Evolutionary conservation across 2,329 filamentous ascomycete species (phyloP), one percentile per base, ranked within the genome.

Genomic region (Alternaria solani): DNA sequence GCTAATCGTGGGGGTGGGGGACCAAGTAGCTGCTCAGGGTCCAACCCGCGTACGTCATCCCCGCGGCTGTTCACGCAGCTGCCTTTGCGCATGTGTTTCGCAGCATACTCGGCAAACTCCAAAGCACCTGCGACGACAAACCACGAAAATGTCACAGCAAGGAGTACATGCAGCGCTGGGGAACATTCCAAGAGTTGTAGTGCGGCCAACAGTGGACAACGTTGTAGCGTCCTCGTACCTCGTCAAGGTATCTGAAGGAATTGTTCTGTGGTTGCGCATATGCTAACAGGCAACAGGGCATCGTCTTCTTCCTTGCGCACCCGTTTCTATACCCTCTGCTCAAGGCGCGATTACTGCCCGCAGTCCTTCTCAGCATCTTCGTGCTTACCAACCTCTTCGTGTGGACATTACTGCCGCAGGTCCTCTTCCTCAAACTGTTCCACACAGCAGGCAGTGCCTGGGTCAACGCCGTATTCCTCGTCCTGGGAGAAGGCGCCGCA

Each of bases 361-460:
- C 96, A 28, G 87, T 91, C 3, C 81, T 97, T 14, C 89, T 97
- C 12, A 97, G 94, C 0, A 82, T 90, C 14, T 87, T 95, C 55
- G 91, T 97, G 14, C 92, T 97, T 63, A 82, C 89, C n/a, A 83
- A 96, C 20, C 87, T 98, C 20, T 98, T 98, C 78, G 84, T 92
- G 12, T 96, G 95, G 78, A 85, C 92, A 1, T 98, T 96, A 69
- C 81, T 97, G 3, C 94, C 94, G 0, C 92, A 98, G 75, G 93
- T 93, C 57, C 91, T 92, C 1, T 92, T 99, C 71, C 86, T 99
- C 23, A 89, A 91, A 16, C 87, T 98, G 67, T 98, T 97, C 77
- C 94, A 98, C 71, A 91, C 91, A 23, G 86, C 68, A 26, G 80
- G 88, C 60, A 89, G 89, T 30, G 95, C 95, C n/a, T 96, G 93